Percentiles rank a stretch among this genome's conserved stretches.
Evolutionary conservation across 805 yeast genomes (phyloP).

Genomic region (Hagleromyces aurorensis): DNA sequence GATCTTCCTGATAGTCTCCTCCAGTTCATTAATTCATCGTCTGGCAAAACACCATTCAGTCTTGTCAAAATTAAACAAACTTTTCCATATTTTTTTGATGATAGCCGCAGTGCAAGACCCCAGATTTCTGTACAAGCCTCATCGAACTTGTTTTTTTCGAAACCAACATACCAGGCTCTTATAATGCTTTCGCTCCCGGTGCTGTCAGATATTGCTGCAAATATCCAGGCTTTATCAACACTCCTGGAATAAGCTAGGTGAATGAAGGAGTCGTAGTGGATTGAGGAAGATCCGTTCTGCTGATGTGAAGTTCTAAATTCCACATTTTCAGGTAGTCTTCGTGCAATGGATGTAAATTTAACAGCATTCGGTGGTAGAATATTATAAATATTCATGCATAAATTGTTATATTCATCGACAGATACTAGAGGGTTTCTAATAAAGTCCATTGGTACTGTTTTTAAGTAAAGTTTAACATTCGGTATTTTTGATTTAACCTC

Average conservation of each 20-base stretch:
- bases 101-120: slow-evolving; percentile 44
- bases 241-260: slow-evolving; percentile 85
- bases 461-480: slow-evolving; percentile 26
- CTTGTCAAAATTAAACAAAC: slow-evolving; percentile 58
- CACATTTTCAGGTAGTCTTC: slow-evolving; percentile 37
- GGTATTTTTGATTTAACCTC: slow-evolving; percentile 28
- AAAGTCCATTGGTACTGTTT: slow-evolving; percentile 37
- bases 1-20: slow-evolving; percentile 56
- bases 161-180: slow-evolving; percentile 53
- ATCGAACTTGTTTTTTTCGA: slow-evolving; percentile 36
- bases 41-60: slow-evolving; percentile 66
- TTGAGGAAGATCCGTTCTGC: slow-evolving; percentile 14
- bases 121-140: slow-evolving; percentile 60
- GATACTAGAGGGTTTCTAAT: slow-evolving; percentile 31
- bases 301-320: slow-evolving; percentile 37
- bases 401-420: slow-evolving; percentile 29
- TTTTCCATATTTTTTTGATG: slow-evolving; percentile 40
- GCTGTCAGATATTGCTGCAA: slow-evolving; percentile 87
- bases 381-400: slow-evolving; percentile 52
- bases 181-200: slow-evolving; percentile 55
- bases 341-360: slow-evolving; percentile 34
- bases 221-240: slow-evolving; percentile 72
- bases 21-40: slow-evolving; percentile 77
- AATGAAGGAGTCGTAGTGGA: slow-evolving; percentile 54
- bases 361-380: slow-evolving; percentile 32